These are phyloP conservation scores for Lasiosphaeria hispida DNA, from an alignment of 495 filamentous ascomycete genomes.

Conservation along the genomic window DNA sequence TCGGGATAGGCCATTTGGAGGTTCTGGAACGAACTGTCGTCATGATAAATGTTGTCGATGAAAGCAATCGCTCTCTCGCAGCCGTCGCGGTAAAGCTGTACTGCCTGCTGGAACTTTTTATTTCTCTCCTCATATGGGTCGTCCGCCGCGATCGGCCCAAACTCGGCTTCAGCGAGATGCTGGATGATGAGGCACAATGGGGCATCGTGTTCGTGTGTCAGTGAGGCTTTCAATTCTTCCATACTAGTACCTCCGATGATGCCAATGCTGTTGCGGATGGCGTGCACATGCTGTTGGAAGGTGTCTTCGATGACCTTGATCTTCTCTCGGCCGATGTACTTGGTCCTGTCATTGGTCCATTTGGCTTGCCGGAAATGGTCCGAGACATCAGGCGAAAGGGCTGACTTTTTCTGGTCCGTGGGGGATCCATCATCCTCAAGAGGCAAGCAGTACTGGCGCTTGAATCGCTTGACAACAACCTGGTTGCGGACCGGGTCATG, in stretches of 20 bases:
- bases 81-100: not conserved
- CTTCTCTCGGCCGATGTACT: constrained; percentile 17
- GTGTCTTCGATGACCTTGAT: not conserved
- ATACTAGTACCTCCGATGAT: constrained; percentile 1
- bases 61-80: constrained; percentile 1
- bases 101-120: not conserved
- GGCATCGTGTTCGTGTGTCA: not conserved
- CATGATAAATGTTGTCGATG: constrained; percentile 18
- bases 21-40: not conserved
- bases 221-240: not conserved
- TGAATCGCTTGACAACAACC: constrained; percentile 30
- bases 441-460: constrained; percentile 18
- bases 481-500: constrained; percentile 3
- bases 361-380: constrained; percentile 4
- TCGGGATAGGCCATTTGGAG: not conserved
- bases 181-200: not conserved
- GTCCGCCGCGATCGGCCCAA: not conserved
- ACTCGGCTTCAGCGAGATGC: constrained; percentile 2
- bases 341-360: constrained; percentile 16
- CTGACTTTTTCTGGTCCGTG: not conserved
- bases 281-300: constrained; percentile 4
- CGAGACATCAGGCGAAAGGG: not conserved
- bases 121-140: not conserved
- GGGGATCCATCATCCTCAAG: not conserved
- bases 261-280: constrained; percentile 4